These are phyloP conservation scores for Pleochaeta shiraiana DNA, from an alignment of 2,329 filamentous ascomycete genomes.

Conservation along the genomic window DNA sequence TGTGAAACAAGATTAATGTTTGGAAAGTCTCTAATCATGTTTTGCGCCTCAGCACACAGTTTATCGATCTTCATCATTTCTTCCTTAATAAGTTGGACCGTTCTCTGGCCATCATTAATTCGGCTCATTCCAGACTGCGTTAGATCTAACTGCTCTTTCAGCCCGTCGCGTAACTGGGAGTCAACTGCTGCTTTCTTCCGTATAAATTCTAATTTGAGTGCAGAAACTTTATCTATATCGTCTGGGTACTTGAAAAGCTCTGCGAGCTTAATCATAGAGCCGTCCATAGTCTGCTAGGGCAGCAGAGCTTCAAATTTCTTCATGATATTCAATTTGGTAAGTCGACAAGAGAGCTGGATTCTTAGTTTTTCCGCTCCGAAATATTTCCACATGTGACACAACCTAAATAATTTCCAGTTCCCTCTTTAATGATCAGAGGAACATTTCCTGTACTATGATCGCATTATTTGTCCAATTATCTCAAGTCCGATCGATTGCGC, in stretches of 20 bases:
- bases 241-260: conserved; percentile 90
- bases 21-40: conserved; percentile 91
- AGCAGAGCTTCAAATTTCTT: no score
- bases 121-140: conserved; percentile 85
- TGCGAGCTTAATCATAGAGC: conserved; percentile 40
- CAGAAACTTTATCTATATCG: conserved; percentile 87
- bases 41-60: conserved; percentile 89
- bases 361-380: background rate
- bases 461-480: no score
- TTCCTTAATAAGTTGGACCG: conserved; percentile 82
- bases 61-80: conserved; percentile 98
- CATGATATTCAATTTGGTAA: no score
- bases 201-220: conserved; percentile 75
- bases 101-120: conserved; percentile 75
- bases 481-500: no score
- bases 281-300: conserved; percentile 17
- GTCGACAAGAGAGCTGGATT: background rate
- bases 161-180: conserved; percentile 65
- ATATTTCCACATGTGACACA: no score
- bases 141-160: conserved; percentile 82
- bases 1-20: conserved; percentile 83
- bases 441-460: no score
- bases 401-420: no score
- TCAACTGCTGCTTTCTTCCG: conserved; percentile 89
- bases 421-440: no score